Percentiles rank a stretch among this genome's conserved stretches.
These are phyloP conservation scores for Clonostachys rosea DNA, from an alignment of 2,329 filamentous ascomycete species.

Conservation along the genomic window DNA sequence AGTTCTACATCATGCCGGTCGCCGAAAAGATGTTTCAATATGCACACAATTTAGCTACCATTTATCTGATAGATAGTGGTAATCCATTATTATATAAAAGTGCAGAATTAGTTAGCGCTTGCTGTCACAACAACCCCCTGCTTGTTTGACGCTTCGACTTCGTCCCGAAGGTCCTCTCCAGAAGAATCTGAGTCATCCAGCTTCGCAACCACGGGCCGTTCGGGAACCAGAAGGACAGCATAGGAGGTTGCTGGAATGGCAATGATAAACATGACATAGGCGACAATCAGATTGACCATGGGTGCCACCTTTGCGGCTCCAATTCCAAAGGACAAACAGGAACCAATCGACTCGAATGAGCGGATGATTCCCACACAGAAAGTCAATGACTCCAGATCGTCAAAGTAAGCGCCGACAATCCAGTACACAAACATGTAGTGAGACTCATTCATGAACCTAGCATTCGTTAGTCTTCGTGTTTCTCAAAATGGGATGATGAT, in stretches of 20 bases:
- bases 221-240: conserved; percentile 28
- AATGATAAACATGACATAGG: conserved; percentile 40
- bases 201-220: conserved; percentile 16
- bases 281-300: conserved; percentile 41
- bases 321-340: conserved; percentile 38
- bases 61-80: too few species aligned
- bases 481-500: not conserved
- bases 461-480: conserved; percentile 2
- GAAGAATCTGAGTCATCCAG: not conserved
- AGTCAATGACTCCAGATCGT: conserved; percentile 45
- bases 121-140: too few species aligned
- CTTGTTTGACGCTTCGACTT: too few species aligned
- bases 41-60: too few species aligned
- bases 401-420: conserved; percentile 35
- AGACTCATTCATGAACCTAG: conserved; percentile 41
- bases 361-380: conserved; percentile 40
- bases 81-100: too few species aligned
- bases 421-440: conserved; percentile 30
- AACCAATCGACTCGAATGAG: conserved; percentile 42
- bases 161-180: too few species aligned
- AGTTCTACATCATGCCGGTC: too few species aligned
- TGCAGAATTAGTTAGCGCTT: too few species aligned
- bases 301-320: conserved; percentile 37
- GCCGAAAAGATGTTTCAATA: too few species aligned
- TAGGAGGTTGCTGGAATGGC: conserved; percentile 27